Evolutionary conservation across 2,329 filamentous ascomycete species (phyloP).

Genomic region (Colletotrichum orchidophilum): DNA sequence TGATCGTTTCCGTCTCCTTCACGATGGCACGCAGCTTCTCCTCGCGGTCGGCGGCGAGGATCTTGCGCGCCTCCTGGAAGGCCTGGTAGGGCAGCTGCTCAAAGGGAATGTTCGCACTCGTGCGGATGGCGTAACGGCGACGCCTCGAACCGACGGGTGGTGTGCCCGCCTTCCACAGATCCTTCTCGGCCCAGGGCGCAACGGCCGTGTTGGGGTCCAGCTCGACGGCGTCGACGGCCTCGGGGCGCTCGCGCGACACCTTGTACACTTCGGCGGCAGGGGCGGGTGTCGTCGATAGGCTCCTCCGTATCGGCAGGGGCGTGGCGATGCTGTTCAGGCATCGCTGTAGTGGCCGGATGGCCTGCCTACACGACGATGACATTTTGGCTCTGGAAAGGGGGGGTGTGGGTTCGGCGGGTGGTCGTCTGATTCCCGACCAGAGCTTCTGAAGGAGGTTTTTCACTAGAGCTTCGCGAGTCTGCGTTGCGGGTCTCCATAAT

Average conservation of each 20-base stretch:
- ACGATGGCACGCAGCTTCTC: slow-evolving; percentile 82
- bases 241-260: slow-evolving; percentile 32
- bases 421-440: slow-evolving; percentile 6
- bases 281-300: slow-evolving; percentile 44
- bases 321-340: slow-evolving; percentile 56
- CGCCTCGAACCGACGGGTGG: slow-evolving; percentile 85
- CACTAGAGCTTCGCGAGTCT: slow-evolving; percentile 23
- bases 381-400: slow-evolving; percentile 47
- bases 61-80: slow-evolving; percentile 93
- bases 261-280: slow-evolving; percentile 42
- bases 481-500: slow-evolving; percentile 31
- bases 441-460: slow-evolving; percentile 15
- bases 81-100: slow-evolving; percentile 96
- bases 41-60: slow-evolving; percentile 81
- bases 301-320: slow-evolving; percentile 40
- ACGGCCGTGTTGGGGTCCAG: slow-evolving; percentile 76
- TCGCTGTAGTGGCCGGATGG: slow-evolving; percentile 64
- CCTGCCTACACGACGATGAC: slow-evolving; percentile 66
- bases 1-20: slow-evolving; percentile 73
- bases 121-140: slow-evolving; percentile 78
- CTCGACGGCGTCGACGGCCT: slow-evolving; percentile 48
- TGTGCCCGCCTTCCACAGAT: slow-evolving; percentile 73
- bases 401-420: slow-evolving; percentile 1
- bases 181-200: slow-evolving; percentile 70
- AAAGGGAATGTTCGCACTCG: slow-evolving; percentile 78